A percentile compares a stretch with the other conserved stretches of the same genome.
These are phyloP conservation scores for Ascocoryne sarcoides DNA, from an alignment of 2,329 filamentous ascomycete species.

Conservation along the genomic window DNA sequence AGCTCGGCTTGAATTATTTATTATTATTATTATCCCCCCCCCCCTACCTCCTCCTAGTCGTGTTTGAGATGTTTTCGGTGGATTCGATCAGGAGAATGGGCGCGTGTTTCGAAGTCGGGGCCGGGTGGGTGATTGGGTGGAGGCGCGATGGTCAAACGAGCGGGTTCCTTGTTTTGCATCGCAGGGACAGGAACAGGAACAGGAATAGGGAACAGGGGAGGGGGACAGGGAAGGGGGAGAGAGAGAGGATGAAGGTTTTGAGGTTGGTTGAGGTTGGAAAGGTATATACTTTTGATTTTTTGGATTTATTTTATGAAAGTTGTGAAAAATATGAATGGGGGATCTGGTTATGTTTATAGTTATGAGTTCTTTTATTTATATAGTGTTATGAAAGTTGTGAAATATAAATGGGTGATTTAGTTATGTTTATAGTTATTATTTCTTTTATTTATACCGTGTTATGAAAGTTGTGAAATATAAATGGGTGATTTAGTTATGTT, in stretches of 20 bases:
- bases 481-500: too few relatives aligned
- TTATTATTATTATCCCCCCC: too few relatives aligned
- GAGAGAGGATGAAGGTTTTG: neutral
- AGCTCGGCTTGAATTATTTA: too few relatives aligned
- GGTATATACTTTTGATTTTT: neutral
- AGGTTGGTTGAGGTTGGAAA: neutral
- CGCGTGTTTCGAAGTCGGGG: neutral
- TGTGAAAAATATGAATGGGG: neutral
- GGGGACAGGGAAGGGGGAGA: neutral
- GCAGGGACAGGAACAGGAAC: conserved; percentile 1
- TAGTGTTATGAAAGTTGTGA: too few relatives aligned
- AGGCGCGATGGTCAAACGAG: neutral
- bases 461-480: too few relatives aligned
- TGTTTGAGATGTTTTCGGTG: conserved; percentile 3
- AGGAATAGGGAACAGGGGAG: neutral
- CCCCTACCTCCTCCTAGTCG: too few relatives aligned
- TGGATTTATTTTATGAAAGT: neutral
- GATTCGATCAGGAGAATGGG: neutral
- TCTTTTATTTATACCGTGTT: too few relatives aligned
- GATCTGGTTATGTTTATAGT: too few relatives aligned
- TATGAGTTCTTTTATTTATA: too few relatives aligned
- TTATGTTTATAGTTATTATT: too few relatives aligned
- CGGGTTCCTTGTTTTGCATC: too few relatives aligned
- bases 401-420: too few relatives aligned
- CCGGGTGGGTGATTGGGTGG: neutral